A percentile compares a stretch with the other conserved stretches of the same genome.
Conservation (phyloP, 2,329 filamentous ascomycete genomes). For the Teratosphaeria zuluensis region DNA sequence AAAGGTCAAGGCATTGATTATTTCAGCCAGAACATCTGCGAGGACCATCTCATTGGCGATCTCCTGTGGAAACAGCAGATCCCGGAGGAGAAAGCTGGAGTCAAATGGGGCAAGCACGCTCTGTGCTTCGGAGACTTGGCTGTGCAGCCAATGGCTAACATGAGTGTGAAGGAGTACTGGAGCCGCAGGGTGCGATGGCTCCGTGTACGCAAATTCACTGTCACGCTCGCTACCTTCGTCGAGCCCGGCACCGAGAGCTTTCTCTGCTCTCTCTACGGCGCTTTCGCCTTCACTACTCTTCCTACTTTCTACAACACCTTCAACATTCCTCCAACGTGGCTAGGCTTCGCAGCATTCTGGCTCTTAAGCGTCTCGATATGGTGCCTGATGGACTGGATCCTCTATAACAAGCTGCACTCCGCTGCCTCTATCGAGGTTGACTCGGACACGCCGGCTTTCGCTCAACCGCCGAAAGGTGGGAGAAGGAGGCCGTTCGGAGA, state of each 20-base stretch:
- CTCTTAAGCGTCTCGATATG: slow-evolving; percentile 54
- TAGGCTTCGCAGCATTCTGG: slow-evolving; percentile 57
- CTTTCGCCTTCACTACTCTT: slow-evolving; percentile 68
- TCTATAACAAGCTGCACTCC: slow-evolving; percentile 66
- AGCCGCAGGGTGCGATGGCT: slow-evolving; percentile 81
- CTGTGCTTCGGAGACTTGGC: slow-evolving; percentile 78
- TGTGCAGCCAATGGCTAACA: slow-evolving; percentile 78
- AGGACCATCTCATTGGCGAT: slow-evolving; percentile 93
- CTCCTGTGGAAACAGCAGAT: slow-evolving; percentile 67
- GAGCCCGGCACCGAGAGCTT: slow-evolving; percentile 89
- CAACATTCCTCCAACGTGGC: slow-evolving; percentile 56
- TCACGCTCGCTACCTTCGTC: slow-evolving; percentile 76
- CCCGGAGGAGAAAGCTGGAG: slow-evolving; percentile 19
- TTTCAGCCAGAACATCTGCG: slow-evolving; percentile 94
- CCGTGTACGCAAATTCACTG: slow-evolving; percentile 88
- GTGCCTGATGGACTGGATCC: slow-evolving; percentile 64
- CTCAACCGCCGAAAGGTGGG: slow-evolving; percentile 39
- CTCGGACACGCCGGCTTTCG: slow-evolving; percentile 64
- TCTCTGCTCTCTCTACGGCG: slow-evolving; percentile 69
- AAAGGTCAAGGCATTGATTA: slow-evolving; percentile 66
- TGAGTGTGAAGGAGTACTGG: slow-evolving; percentile 67
- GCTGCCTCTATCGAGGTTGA: slow-evolving; percentile 62
- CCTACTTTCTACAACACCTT: slow-evolving; percentile 49
- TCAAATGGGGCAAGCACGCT: slow-evolving; percentile 63
- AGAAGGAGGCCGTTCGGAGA: slow-evolving; percentile 50